Evolutionary conservation across 2,329 filamentous ascomycete genomes (phyloP).

Genomic region (Sclerotinia trifoliorum): DNA sequence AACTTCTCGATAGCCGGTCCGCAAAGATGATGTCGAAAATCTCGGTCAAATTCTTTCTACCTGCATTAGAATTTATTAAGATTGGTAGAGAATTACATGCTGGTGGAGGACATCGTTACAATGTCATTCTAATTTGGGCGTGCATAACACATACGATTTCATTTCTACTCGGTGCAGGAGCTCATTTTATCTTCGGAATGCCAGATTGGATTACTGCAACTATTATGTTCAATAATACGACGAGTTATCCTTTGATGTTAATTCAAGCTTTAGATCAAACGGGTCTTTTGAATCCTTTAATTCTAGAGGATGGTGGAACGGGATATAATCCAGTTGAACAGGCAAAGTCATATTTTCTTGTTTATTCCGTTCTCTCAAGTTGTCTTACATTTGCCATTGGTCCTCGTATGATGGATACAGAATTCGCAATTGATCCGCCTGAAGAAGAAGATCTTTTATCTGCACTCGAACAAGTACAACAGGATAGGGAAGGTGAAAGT

Average conservation of each 20-base stretch:
- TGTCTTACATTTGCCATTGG: slow-evolving; percentile 64
- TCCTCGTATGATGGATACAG: slow-evolving; percentile 54
- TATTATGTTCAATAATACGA: slow-evolving; percentile 52
- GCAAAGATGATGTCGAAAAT: slow-evolving; percentile 48
- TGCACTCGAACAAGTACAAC: slow-evolving; percentile 32
- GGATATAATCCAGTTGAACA: slow-evolving; percentile 52
- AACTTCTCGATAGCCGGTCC: slow-evolving; percentile 42
- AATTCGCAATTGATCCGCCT: slow-evolving; percentile 42
- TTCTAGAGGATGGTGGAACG: slow-evolving; percentile 46
- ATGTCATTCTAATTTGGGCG: slow-evolving; percentile 46
- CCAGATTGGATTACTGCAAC: slow-evolving; percentile 49
- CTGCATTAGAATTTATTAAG: slow-evolving; percentile 48
- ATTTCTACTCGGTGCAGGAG: slow-evolving; percentile 44
- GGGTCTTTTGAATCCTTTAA: slow-evolving; percentile 53
- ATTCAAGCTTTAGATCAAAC: slow-evolving; percentile 44
- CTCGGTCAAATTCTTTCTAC: slow-evolving; percentile 50
- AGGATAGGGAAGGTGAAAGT: slow-evolving; percentile 16
- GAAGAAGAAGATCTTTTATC: slow-evolving; percentile 28
- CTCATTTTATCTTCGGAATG: slow-evolving; percentile 43
- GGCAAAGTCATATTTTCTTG: slow-evolving; percentile 64
- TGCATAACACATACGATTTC: slow-evolving; percentile 44
- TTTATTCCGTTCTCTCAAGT: slow-evolving; percentile 63
- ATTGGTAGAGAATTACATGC: slow-evolving; percentile 46
- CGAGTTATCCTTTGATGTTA: slow-evolving; percentile 48
- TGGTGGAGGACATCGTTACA: slow-evolving; percentile 42